These are phyloP conservation scores for Colletotrichum agaves DNA, from an alignment of 2,329 filamentous ascomycete species.

Conservation along the genomic window DNA sequence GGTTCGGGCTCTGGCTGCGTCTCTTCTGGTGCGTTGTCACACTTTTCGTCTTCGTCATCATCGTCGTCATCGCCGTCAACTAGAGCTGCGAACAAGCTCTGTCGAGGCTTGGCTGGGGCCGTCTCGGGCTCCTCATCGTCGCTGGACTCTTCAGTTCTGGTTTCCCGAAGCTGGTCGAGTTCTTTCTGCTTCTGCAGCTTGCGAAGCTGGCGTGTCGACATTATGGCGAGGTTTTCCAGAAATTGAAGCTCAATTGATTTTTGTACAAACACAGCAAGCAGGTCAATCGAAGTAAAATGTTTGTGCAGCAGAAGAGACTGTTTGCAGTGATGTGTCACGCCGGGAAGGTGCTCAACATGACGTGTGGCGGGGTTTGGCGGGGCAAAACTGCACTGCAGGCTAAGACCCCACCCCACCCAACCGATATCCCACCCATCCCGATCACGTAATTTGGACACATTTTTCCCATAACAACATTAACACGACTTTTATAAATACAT, in stretches of 20 bases:
- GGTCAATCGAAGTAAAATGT: not conserved
- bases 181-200: conserved; percentile 64
- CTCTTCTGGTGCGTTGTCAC: conserved; percentile 44
- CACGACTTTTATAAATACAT: too few relatives aligned
- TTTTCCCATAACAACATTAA: too few relatives aligned
- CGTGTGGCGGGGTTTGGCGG: conserved; percentile 38
- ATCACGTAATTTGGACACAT: too few relatives aligned
- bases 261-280: not conserved
- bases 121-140: conserved; percentile 48
- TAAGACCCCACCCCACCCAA: too few relatives aligned
- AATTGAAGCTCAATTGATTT: not conserved
- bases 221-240: conserved; percentile 41
- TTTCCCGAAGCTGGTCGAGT: conserved; percentile 46
- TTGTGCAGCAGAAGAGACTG: not conserved
- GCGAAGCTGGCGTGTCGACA: conserved; percentile 64
- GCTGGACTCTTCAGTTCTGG: conserved; percentile 45
- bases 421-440: too few relatives aligned
- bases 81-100: conserved; percentile 64
- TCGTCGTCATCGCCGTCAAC: conserved; percentile 54
- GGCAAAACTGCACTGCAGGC: conserved; percentile 19
- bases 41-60: conserved; percentile 48
- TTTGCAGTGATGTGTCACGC: conserved; percentile 34
- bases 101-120: conserved; percentile 50
- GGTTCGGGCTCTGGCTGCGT: conserved; percentile 36
- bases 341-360: conserved; percentile 28